A percentile compares a stretch with the other conserved stretches of the same genome.
Conservation (phyloP, 306 rosid genomes). For the Hylodesmum podocarpum region DNA sequence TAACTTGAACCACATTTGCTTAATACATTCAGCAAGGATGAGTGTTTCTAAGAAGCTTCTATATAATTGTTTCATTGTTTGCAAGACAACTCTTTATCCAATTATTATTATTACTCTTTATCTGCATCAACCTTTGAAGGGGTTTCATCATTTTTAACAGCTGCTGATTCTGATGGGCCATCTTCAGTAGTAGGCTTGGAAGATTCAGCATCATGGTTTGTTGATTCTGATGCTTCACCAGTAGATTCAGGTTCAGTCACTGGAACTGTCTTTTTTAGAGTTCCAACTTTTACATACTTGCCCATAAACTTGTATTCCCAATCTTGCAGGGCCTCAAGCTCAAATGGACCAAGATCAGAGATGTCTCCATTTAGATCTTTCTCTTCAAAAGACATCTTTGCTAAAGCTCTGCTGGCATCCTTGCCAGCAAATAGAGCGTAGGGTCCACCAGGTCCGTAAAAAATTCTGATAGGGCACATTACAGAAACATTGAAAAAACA, state of each 20-base stretch:
- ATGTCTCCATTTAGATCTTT: constrained; percentile 78
- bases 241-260: constrained; percentile 49
- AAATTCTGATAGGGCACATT: constrained; percentile 53
- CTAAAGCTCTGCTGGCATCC: constrained; percentile 93
- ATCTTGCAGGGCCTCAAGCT: constrained; percentile 80
- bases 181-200: constrained; percentile 45
- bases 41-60: constrained; percentile 21
- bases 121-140: constrained; percentile 41
- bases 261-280: constrained; percentile 44
- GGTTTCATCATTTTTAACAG: constrained; percentile 53
- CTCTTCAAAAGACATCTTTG: constrained; percentile 93
- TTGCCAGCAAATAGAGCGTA: constrained; percentile 90
- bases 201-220: constrained; percentile 28
- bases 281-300: constrained; percentile 84
- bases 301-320: constrained; percentile 95
- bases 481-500: neutral
- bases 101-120: constrained; percentile 29
- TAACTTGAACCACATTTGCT: constrained; percentile 6
- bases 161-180: constrained; percentile 51
- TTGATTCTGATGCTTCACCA: constrained; percentile 47
- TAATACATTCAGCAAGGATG: constrained; percentile 24
- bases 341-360: constrained; percentile 76
- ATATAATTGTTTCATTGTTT: neutral
- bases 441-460: constrained; percentile 93
- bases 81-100: neutral